These are phyloP conservation scores for Calvatia gigantea DNA, from an alignment of 768 basidiomycete species.

Conservation along the genomic window DNA sequence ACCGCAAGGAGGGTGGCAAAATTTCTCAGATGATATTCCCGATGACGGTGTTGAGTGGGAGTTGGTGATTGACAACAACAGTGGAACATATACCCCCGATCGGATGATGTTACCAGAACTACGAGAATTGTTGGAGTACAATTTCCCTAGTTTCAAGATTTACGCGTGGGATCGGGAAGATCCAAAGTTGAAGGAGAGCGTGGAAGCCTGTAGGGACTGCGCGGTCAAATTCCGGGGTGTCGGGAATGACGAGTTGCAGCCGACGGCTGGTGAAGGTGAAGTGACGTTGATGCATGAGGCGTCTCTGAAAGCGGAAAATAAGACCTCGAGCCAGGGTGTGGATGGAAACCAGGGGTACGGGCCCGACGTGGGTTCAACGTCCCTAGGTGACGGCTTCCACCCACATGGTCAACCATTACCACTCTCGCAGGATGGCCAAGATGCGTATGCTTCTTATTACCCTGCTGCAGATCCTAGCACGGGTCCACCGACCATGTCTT, in stretches of 20 bases:
- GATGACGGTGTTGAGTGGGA: constrained; percentile 72
- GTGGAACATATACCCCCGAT: constrained; percentile 82
- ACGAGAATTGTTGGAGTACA: constrained; percentile 62
- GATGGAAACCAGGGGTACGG: too few relatives aligned
- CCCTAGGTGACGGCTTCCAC: not conserved
- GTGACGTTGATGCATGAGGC: constrained; percentile 42
- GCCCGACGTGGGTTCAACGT: not conserved
- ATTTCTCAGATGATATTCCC: constrained; percentile 49
- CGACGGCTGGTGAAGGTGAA: constrained; percentile 52
- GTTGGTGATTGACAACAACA: constrained; percentile 82
- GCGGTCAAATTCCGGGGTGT: constrained; percentile 60
- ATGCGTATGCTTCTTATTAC: not conserved
- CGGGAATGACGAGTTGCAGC: constrained; percentile 57
- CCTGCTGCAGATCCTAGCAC: not conserved
- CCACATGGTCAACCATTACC: not conserved
- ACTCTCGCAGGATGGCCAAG: not conserved
- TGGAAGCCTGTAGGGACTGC: constrained; percentile 66
- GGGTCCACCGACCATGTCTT: not conserved
- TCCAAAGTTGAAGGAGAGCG: constrained; percentile 50
- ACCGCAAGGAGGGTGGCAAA: constrained; percentile 63
- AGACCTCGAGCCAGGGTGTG: not conserved
- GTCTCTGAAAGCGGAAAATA: not conserved
- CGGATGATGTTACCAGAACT: constrained; percentile 55
- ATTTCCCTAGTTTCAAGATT: constrained; percentile 65
- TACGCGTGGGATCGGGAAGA: constrained; percentile 54